Percentiles rank a stretch among this genome's conserved stretches.
Evolutionary conservation across 495 filamentous ascomycete genomes (phyloP).

Genomic region (Aspergillus homomorphus): DNA sequence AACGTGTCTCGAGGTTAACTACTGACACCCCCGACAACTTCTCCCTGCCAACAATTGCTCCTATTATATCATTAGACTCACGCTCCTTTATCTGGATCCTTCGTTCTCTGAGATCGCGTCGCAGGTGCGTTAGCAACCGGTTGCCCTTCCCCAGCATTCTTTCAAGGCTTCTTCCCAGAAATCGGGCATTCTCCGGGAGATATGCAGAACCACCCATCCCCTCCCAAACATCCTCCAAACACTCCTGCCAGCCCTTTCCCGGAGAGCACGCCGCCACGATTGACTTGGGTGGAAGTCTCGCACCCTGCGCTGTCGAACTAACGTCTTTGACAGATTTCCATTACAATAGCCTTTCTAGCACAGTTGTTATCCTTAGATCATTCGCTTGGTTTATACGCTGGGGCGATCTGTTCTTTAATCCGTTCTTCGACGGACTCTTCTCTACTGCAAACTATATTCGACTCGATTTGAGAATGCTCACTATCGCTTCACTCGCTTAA

Average conservation of each 20-base stretch:
- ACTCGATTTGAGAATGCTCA: conserved; percentile 30
- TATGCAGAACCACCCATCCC: conserved; percentile 17
- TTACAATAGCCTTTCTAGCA: not conserved
- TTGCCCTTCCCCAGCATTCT: conserved; percentile 36
- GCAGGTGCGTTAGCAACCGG: conserved; percentile 25
- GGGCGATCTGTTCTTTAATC: not conserved
- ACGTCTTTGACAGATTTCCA: not conserved
- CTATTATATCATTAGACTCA: conserved; percentile 6
- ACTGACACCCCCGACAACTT: not conserved
- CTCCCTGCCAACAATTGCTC: not conserved
- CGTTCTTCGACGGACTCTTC: not conserved
- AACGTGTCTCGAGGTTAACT: conserved; percentile 13
- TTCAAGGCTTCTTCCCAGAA: conserved; percentile 26
- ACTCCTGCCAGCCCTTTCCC: conserved; percentile 18
- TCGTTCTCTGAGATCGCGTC: conserved; percentile 7
- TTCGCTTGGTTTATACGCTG: not conserved
- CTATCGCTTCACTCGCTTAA: conserved; percentile 29
- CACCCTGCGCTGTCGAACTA: conserved; percentile 6
- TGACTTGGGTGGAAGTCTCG: conserved; percentile 5
- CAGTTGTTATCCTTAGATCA: not conserved
- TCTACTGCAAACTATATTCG: not conserved
- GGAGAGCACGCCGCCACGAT: conserved; percentile 14
- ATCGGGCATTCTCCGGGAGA: conserved; percentile 31
- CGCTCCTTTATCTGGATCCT: conserved; percentile 12
- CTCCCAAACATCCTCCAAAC: conserved; percentile 22